These are phyloP conservation scores for Stygiomarasmius scandens DNA, from an alignment of 1,284 basidiomycete genomes.

Conservation along the genomic window DNA sequence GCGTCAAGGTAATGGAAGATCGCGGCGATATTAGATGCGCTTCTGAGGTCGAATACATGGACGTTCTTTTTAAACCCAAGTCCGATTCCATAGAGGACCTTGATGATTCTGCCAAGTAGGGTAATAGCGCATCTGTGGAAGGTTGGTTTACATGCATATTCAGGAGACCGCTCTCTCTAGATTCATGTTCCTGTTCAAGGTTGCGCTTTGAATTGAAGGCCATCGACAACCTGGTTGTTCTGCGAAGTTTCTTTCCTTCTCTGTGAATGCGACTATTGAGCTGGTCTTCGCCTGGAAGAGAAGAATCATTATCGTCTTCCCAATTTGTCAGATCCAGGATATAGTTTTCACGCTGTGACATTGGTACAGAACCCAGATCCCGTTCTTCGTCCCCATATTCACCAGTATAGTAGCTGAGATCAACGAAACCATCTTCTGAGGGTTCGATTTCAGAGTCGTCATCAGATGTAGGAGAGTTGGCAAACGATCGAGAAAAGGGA, in stretches of 20 bases:
- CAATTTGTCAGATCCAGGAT: conserved; percentile 80
- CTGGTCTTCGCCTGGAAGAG: conserved; percentile 61
- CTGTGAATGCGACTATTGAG: conserved; percentile 65
- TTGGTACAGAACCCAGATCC: conserved; percentile 40
- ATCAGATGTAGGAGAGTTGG: conserved; percentile 41
- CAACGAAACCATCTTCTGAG: conserved; percentile 40
- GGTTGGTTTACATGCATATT: neutral
- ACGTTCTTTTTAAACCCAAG: conserved; percentile 8
- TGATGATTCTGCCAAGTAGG: neutral
- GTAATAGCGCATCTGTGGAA: neutral
- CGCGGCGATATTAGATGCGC: conserved; percentile 6
- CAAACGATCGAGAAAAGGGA: conserved; percentile 1
- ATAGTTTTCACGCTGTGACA: conserved; percentile 45
- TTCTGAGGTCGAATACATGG: conserved; percentile 11
- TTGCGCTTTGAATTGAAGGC: conserved; percentile 9
- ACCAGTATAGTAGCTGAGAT: conserved; percentile 50
- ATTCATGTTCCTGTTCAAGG: neutral
- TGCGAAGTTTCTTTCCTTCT: conserved; percentile 71
- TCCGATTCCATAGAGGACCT: conserved; percentile 6
- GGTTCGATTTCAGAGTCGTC: conserved; percentile 27
- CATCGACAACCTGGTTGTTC: conserved; percentile 46
- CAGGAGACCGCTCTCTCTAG: neutral
- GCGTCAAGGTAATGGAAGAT: neutral
- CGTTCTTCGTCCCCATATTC: conserved; percentile 33
- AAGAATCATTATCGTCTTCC: conserved; percentile 76